Evolutionary conservation across 75 land plant species (phyloP).

Genomic region (Cryptomeria japonica): DNA sequence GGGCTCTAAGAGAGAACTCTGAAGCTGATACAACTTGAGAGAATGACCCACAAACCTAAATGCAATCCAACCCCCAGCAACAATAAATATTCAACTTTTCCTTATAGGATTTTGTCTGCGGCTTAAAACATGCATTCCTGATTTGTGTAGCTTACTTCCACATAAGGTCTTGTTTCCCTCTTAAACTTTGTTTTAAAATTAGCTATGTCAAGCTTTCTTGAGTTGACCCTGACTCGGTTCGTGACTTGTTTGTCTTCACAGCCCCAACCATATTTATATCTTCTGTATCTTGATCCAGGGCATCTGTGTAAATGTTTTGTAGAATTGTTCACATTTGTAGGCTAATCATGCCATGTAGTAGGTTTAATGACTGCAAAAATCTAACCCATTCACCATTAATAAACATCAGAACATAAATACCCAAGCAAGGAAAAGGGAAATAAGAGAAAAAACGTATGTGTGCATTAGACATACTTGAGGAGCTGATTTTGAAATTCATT

Average conservation of each 20-base stretch:
- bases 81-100: slow-evolving; percentile 73
- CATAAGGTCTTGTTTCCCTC: slow-evolving; percentile 7
- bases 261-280: slow-evolving; percentile 11
- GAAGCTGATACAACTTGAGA: slow-evolving; percentile 78
- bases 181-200: slow-evolving; percentile 7
- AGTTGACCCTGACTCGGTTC: not conserved
- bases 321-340: too few relatives aligned
- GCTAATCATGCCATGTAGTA: too few relatives aligned
- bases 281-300: slow-evolving; percentile 27
- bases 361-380: too few relatives aligned
- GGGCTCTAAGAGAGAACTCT: slow-evolving; percentile 19
- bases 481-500: too few relatives aligned
- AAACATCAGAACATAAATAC: too few relatives aligned
- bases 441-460: too few relatives aligned
- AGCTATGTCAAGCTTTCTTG: not conserved
- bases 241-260: slow-evolving; percentile 9
- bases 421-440: too few relatives aligned
- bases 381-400: too few relatives aligned
- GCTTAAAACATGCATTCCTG: too few relatives aligned
- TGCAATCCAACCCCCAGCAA: slow-evolving; percentile 89
- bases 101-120: too few relatives aligned
- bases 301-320: slow-evolving; percentile 6
- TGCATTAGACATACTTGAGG: too few relatives aligned
- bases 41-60: slow-evolving; percentile 96
- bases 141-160: not conserved